A percentile compares a stretch with the other conserved stretches of the same genome.
Evolutionary conservation across 2,329 filamentous ascomycete genomes (phyloP).

Genomic region (Pestalotiopsis sp.): DNA sequence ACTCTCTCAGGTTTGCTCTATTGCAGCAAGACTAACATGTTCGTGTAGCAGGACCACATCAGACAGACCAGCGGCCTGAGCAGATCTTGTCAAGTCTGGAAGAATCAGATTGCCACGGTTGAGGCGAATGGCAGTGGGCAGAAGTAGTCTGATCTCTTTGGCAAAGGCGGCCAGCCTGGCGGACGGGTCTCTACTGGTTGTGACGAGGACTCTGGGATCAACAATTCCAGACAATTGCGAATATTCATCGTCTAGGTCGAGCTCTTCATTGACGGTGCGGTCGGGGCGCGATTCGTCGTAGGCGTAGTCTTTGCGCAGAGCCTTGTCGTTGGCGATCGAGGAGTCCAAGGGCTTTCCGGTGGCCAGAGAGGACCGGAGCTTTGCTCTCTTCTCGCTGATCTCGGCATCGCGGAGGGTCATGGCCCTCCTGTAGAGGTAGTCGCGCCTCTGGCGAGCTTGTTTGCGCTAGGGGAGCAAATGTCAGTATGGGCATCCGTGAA

Average conservation of each 20-base stretch:
- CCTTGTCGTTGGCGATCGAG: constrained; percentile 82
- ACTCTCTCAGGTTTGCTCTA: neutral
- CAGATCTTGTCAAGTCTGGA: constrained; percentile 81
- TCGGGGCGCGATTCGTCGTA: constrained; percentile 86
- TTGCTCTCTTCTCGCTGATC: constrained; percentile 87
- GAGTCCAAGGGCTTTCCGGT: constrained; percentile 85
- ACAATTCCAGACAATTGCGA: constrained; percentile 86
- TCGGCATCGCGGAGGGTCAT: constrained; percentile 88
- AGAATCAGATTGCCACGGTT: constrained; percentile 92
- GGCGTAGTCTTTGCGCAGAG: constrained; percentile 83
- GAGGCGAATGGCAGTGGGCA: constrained; percentile 83
- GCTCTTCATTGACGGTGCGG: constrained; percentile 65
- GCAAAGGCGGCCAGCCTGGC: constrained; percentile 85
- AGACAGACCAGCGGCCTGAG: constrained; percentile 76
- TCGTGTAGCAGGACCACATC: constrained; percentile 91
- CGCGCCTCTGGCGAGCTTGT: constrained; percentile 77
- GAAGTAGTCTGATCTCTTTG: constrained; percentile 81
- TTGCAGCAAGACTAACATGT: constrained; percentile 57
- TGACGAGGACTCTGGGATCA: constrained; percentile 86
- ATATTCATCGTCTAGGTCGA: constrained; percentile 88
- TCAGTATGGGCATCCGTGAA: neutral
- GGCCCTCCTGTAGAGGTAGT: constrained; percentile 81
- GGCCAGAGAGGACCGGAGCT: constrained; percentile 83
- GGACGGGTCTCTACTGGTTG: constrained; percentile 86
- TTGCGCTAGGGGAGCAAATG: constrained; percentile 44